Conservation (phyloP, 2,329 filamentous ascomycete species). For the Beauveria rudraprayagi region DNA sequence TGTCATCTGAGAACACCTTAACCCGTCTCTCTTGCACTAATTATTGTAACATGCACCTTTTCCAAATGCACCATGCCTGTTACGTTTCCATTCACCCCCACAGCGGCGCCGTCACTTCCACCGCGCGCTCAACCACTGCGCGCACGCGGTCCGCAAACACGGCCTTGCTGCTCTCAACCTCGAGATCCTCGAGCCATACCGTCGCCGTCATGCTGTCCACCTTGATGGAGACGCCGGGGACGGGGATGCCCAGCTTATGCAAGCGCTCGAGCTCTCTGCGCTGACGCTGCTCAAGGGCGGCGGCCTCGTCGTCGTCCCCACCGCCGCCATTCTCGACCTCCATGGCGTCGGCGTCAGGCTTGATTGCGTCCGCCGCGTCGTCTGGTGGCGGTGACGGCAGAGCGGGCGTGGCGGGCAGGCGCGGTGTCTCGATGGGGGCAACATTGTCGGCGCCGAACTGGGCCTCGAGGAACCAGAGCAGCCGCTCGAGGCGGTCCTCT, state of each 20-base stretch:
- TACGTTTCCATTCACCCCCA: conserved; percentile 37
- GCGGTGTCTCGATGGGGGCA: conserved; percentile 61
- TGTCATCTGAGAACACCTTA: no score
- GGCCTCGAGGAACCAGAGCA: conserved; percentile 94
- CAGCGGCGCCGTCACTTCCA: conserved; percentile 76
- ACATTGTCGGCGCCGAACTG: conserved; percentile 87
- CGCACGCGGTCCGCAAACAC: conserved; percentile 76
- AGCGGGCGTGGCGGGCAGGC: conserved; percentile 36
- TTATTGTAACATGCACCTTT: neutral
- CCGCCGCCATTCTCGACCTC: conserved; percentile 16
- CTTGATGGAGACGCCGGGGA: conserved; percentile 78
- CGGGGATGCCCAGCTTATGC: conserved; percentile 77
- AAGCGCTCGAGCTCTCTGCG: conserved; percentile 68
- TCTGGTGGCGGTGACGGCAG: conserved; percentile 16
- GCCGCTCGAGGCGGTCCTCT: conserved; percentile 69
- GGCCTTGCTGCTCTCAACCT: conserved; percentile 76
- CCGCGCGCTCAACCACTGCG: conserved; percentile 81
- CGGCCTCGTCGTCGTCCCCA: conserved; percentile 27
- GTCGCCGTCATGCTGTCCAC: conserved; percentile 82
- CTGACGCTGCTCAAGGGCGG: conserved; percentile 43
- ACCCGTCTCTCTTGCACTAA: no score
- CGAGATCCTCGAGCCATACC: conserved; percentile 86
- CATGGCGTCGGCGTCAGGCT: conserved; percentile 15
- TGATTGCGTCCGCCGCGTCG: conserved; percentile 21
- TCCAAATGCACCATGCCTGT: neutral